Percentiles rank a stretch among this genome's conserved stretches.
phyloP scores from a whole-genome alignment of 495 filamentous ascomycete genomes.

The Xylaria telfairii region DNA sequence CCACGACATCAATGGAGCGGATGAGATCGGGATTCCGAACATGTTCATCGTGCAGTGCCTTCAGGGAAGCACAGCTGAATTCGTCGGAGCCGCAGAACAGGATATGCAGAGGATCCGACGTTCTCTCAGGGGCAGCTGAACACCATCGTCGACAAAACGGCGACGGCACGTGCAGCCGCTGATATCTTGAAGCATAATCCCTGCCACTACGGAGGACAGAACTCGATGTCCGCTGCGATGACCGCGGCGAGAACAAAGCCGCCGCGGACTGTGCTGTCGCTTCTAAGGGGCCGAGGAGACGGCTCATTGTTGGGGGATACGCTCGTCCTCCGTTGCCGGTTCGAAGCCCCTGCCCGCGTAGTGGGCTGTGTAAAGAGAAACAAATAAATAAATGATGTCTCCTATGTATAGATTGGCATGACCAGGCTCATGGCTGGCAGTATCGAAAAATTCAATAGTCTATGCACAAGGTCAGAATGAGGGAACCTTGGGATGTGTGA shows the following conservation, averaged over 20 bases:
- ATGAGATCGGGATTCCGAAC: slow-evolving; percentile 62
- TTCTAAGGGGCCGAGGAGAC: background rate
- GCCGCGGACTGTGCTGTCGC: background rate
- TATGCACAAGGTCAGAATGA: background rate
- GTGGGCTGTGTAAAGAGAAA: no score
- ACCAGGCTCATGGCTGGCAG: background rate
- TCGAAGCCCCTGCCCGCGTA: no score
- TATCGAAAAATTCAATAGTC: background rate
- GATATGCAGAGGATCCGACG: slow-evolving; percentile 73
- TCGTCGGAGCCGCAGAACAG: slow-evolving; percentile 95
- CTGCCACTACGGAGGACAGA: background rate
- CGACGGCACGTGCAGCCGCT: background rate
- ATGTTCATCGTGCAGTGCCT: slow-evolving; percentile 69
- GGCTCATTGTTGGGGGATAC: background rate
- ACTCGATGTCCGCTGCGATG: background rate
- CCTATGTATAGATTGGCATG: background rate
- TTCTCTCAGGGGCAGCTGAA: slow-evolving; percentile 17
- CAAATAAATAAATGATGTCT: background rate
- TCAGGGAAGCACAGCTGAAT: slow-evolving; percentile 83
- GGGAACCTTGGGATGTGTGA: background rate
- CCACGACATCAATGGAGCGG: slow-evolving; percentile 85
- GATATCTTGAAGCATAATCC: background rate
- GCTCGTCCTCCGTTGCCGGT: no score
- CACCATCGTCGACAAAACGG: background rate
- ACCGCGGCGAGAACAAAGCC: background rate